Conservation (phyloP, 2,329 filamentous ascomycete genomes). For the Paramyrothecium roridum region DNA sequence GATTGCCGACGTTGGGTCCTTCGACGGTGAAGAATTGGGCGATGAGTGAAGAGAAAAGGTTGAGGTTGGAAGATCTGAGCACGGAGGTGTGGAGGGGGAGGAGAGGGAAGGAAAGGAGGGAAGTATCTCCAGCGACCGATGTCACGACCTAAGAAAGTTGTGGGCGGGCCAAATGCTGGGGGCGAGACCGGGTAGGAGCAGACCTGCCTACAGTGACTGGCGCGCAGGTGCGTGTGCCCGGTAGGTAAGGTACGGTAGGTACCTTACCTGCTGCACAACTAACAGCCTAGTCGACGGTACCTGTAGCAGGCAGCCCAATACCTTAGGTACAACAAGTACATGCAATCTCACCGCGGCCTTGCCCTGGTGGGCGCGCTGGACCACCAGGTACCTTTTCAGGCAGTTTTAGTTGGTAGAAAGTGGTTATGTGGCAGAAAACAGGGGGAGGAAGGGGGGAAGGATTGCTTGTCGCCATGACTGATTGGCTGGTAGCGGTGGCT, state of each 20-base stretch:
- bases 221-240: conserved; percentile 3
- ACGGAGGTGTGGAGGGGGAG: conserved; percentile 7
- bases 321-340: not conserved
- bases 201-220: conserved; percentile 22
- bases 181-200: conserved; percentile 20
- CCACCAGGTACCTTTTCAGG: not conserved
- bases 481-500: conserved; percentile 31
- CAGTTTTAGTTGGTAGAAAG: not conserved
- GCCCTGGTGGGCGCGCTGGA: not conserved
- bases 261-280: not conserved
- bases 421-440: conserved; percentile 8
- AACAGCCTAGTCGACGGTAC: not conserved
- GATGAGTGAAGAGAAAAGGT: conserved; percentile 18
- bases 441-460: conserved; percentile 16
- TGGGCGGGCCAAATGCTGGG: conserved; percentile 30
- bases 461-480: conserved; percentile 28
- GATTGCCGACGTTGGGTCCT: conserved; percentile 1
- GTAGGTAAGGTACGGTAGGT: not conserved
- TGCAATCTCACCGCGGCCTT: not conserved
- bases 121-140: conserved; percentile 28
- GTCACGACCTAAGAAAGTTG: conserved; percentile 27
- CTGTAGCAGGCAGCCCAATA: not conserved
- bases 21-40: conserved; percentile 10
- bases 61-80: conserved; percentile 22
- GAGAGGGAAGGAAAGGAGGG: conserved; percentile 26